Conservation (phyloP, 805 yeast genomes). For the Saturnispora silvae region DNA sequence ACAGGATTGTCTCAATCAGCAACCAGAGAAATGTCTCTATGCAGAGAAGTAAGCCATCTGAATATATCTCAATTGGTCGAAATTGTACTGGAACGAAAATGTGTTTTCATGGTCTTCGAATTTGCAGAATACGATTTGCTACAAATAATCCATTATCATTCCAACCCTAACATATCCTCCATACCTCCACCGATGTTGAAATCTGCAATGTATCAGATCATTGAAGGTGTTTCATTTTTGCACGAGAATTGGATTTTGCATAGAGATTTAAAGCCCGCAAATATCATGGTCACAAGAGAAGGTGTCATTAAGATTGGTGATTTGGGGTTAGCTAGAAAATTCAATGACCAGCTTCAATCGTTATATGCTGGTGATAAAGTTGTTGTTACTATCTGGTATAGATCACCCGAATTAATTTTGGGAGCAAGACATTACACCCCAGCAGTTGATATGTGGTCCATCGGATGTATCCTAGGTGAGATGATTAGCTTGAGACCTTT, state of each 20-base stretch:
- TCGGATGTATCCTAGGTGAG: slow-evolving; percentile 91
- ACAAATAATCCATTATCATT: slow-evolving; percentile 89
- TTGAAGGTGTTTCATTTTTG: slow-evolving; percentile 81
- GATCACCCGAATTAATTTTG: slow-evolving; percentile 85
- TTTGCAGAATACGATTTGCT: slow-evolving; percentile 92
- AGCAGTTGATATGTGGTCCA: slow-evolving; percentile 91
- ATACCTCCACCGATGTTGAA: slow-evolving; percentile 74
- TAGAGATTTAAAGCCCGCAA: slow-evolving; percentile 94
- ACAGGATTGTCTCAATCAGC: slow-evolving; percentile 96
- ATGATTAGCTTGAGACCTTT: slow-evolving; percentile 80
- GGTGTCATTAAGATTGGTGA: slow-evolving; percentile 97
- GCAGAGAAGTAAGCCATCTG: slow-evolving; percentile 73
- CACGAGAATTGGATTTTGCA: slow-evolving; percentile 97
- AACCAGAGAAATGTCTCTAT: slow-evolving; percentile 89
- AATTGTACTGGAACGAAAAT: slow-evolving; percentile 75
- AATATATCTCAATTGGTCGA: slow-evolving; percentile 76
- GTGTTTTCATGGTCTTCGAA: slow-evolving; percentile 91
- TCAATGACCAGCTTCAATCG: slow-evolving; percentile 77
- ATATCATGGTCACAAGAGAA: slow-evolving; percentile 83
- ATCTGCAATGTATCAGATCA: slow-evolving; percentile 83
- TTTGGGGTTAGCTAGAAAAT: slow-evolving; percentile 81
- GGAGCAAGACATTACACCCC: slow-evolving; percentile 92
- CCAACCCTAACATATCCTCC: slow-evolving; percentile 73
- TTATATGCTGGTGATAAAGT: slow-evolving; percentile 89
- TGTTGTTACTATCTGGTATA: slow-evolving; percentile 93